A percentile compares a stretch with the other conserved stretches of the same genome.
Evolutionary conservation across 768 basidiomycete species (phyloP).

Genomic region (Mycena albidolilacea): DNA sequence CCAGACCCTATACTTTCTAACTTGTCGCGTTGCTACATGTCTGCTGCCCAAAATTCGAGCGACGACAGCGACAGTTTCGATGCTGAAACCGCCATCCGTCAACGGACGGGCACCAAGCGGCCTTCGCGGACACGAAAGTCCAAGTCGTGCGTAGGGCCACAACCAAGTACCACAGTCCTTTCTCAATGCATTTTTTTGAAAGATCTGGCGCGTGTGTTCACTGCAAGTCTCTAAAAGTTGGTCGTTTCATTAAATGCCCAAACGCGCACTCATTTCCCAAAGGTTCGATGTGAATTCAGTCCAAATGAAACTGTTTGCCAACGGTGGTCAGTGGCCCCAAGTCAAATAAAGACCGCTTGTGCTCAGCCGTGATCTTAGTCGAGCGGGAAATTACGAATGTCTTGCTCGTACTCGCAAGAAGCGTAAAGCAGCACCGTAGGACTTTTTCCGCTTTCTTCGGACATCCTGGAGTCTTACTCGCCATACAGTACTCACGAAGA

Average conservation of each 20-base stretch:
- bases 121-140: conserved; percentile 19
- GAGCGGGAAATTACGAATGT: conserved; percentile 62
- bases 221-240: conserved; percentile 71
- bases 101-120: not conserved
- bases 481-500: conserved; percentile 68
- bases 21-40: conserved; percentile 7
- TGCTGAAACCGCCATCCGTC: not conserved
- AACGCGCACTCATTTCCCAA: not conserved
- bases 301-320: conserved; percentile 63
- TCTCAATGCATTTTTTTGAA: conserved; percentile 1
- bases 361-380: conserved; percentile 31
- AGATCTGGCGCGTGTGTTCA: conserved; percentile 70
- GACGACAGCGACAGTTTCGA: conserved; percentile 30
- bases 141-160: conserved; percentile 17
- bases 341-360: too few species aligned
- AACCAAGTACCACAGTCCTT: not conserved
- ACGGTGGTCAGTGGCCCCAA: conserved; percentile 50
- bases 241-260: conserved; percentile 20
- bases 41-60: conserved; percentile 7
- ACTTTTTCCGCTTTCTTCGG: conserved; percentile 9
- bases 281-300: conserved; percentile 69
- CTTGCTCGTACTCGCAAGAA: conserved; percentile 66
- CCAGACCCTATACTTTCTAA: conserved; percentile 33
- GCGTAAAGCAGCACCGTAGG: conserved; percentile 71
- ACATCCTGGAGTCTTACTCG: conserved; percentile 3